Evolutionary conservation across 169 alveolate species (phyloP).

Genomic region (Plasmodium malariae): DNA sequence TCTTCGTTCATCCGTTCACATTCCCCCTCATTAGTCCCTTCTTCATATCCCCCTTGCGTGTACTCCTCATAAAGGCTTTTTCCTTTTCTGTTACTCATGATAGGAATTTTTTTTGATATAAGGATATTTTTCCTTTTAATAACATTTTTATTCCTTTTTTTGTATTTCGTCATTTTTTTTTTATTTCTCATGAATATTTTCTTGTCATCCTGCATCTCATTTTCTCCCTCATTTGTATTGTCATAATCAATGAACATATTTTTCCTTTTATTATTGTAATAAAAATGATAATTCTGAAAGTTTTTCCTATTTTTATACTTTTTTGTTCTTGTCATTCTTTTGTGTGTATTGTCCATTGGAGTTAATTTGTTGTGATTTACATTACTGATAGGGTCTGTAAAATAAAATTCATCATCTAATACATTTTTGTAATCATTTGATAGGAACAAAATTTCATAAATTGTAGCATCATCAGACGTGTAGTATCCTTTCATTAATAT

Average conservation of each 20-base stretch:
- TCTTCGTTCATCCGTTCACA: too few species aligned
- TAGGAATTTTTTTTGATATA: conserved; percentile 7
- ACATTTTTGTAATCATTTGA: conserved; percentile 12
- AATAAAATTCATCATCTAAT: background rate
- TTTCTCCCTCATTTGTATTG: background rate
- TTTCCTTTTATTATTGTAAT: background rate
- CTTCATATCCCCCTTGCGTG: too few species aligned
- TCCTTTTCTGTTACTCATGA: conserved; percentile 1
- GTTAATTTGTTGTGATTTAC: background rate
- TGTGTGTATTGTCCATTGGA: background rate
- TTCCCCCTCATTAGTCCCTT: too few species aligned
- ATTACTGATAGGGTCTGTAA: background rate
- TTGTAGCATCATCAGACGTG: conserved; percentile 46
- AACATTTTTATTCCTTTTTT: conserved; percentile 9
- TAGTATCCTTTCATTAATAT: conserved; percentile 62
- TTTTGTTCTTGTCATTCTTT: conserved; percentile 6
- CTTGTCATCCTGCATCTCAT: background rate
- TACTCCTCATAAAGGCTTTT: background rate
- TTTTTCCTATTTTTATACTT: background rate
- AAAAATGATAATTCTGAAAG: background rate
- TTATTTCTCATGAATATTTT: conserved; percentile 11
- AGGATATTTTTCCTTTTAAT: background rate
- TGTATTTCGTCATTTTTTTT: background rate
- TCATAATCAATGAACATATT: background rate
- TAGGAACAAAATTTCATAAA: conserved; percentile 34